Evolutionary conservation across 192 early-diverging fungal species (phyloP), one percentile per base, ranked within the genome.

Genomic region (Backusella macrospora): DNA sequence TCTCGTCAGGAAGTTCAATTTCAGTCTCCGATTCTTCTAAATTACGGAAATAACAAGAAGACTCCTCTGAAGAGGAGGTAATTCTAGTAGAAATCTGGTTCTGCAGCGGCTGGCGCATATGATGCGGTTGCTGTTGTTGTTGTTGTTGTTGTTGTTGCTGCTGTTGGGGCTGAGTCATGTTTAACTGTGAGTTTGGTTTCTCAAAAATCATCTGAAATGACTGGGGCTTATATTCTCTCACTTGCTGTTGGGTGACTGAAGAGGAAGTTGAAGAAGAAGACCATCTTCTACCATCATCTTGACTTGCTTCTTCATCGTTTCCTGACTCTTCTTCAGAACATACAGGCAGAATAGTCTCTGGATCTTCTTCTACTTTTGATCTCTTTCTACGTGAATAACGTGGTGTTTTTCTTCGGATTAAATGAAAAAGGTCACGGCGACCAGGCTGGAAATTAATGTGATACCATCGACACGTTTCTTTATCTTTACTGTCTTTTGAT

Each of bases 401-500:
- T 12, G 83, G 66, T 16, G 76, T 70, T 66, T 82, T 82, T 23
- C 83, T 73, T 26, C 78, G 67, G 29, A 84, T 84, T 37, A 80
- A 67, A 64, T 81, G 73, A 42, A 84, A 78, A 16, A 84, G 49
- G 55, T 84, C 83, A 47, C 74, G 75, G 16, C 80, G 49, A 42
- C 76, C 73, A 48, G 81, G 83, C 34, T 76, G 74, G 45, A 84
- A 84, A 62, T 84, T 70, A 15, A 74, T 62, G 65, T 84, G 83
- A 45, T 81, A 77, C 76, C 81, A 84, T 62, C 81, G 74, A 68
- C 83, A 84, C 13, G 75, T 76, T 23, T 82, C 81, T 62, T 79
- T 82, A 44, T 75, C 79, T 45, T 77, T 79, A 44, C 67, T 77
- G 44, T 82, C 81, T 73, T 84, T 84, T 68, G 78, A 84, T 80